phyloP scores from a whole-genome alignment of 352 stramenopile genomes.

The Phytophthora tentaculata region DNA sequence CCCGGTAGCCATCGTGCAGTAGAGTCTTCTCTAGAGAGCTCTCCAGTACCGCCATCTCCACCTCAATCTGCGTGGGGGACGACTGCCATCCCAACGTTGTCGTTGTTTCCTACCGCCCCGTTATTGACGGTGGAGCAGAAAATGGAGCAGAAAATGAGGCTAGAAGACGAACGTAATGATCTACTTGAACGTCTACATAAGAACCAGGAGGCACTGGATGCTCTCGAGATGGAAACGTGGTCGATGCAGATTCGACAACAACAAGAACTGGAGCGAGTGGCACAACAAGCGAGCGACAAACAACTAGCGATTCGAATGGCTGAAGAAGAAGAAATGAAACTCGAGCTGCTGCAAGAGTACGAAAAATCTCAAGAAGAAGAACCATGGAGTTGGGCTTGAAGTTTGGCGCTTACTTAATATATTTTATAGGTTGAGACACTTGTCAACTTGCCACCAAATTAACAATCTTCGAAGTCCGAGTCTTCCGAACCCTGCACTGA shows the following conservation, averaged over 20 bases:
- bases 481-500: no score
- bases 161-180: constrained; percentile 34
- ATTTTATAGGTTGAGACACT: no score
- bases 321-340: constrained; percentile 31
- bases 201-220: constrained; percentile 36
- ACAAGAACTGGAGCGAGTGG: constrained; percentile 12
- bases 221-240: constrained; percentile 29
- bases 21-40: constrained; percentile 4
- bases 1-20: constrained; percentile 14
- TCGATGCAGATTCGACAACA: constrained; percentile 26
- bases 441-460: no score
- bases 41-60: constrained; percentile 3
- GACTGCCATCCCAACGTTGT: constrained; percentile 14
- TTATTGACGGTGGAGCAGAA: constrained; percentile 32
- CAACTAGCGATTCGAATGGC: constrained; percentile 37
- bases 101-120: constrained; percentile 24
- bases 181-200: constrained; percentile 26
- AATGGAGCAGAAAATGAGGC: constrained; percentile 24
- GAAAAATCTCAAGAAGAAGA: constrained; percentile 30
- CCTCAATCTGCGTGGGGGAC: constrained; percentile 23
- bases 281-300: constrained; percentile 33
- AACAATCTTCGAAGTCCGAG: no score
- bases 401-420: no score
- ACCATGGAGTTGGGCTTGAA: constrained; percentile 22
- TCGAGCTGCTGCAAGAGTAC: constrained; percentile 27